phyloP scores from a whole-genome alignment of 1,284 basidiomycete genomes.

The Sphaerobolus stellatus region DNA sequence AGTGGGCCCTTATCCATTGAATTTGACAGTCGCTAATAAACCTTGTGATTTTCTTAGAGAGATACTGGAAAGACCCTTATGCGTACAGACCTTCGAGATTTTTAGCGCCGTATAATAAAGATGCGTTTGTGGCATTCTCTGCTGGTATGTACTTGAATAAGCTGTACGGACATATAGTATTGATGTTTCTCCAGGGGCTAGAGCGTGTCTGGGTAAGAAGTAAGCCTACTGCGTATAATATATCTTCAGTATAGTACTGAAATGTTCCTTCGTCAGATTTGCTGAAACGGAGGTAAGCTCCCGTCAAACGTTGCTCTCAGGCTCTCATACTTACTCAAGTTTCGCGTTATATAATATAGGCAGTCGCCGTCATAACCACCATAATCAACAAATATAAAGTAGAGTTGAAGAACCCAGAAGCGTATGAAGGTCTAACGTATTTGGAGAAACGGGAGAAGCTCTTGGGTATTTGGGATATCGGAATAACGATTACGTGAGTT shows the following conservation, averaged over 20 bases:
- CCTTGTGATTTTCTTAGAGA: conserved; percentile 33
- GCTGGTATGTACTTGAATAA: conserved; percentile 35
- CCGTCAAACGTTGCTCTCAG: not conserved
- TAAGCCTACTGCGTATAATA: conserved; percentile 19
- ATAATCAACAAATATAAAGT: conserved; percentile 24
- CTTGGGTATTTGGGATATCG: not conserved
- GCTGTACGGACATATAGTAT: not conserved
- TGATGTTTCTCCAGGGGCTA: conserved; percentile 31
- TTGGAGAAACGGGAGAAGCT: conserved; percentile 14
- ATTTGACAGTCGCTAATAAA: not conserved
- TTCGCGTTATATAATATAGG: conserved; percentile 2
- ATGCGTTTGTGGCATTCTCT: conserved; percentile 56
- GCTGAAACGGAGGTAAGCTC: not conserved
- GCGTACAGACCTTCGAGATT: conserved; percentile 53
- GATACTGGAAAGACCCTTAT: conserved; percentile 52
- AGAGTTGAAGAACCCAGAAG: conserved; percentile 16
- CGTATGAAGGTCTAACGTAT: conserved; percentile 14
- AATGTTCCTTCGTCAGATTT: not conserved
- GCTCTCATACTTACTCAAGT: not conserved
- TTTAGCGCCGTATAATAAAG: conserved; percentile 46
- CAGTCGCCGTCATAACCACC: conserved; percentile 18
- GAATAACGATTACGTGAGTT: conserved; percentile 11
- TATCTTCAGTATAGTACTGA: not conserved
- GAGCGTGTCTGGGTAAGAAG: conserved; percentile 54
- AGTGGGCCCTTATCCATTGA: not conserved